Evolutionary conservation across 2,329 filamentous ascomycete species (phyloP).

Genomic region (Scedosporium aurantiacum): DNA sequence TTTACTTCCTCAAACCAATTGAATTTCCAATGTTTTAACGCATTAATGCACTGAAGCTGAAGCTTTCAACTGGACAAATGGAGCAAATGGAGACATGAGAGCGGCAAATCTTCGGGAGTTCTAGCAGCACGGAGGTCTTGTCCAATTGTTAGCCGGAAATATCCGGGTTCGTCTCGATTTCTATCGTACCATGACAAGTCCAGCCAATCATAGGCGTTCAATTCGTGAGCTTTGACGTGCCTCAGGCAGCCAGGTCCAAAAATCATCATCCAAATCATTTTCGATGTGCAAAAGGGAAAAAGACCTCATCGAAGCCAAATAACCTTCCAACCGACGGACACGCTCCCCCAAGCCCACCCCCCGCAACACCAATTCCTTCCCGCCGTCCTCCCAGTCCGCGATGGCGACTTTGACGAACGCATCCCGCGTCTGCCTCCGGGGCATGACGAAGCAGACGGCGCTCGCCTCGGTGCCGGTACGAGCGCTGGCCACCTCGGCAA

Average conservation of each 20-base stretch:
- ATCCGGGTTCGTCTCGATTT: slow-evolving; percentile 4
- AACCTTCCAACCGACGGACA: slow-evolving; percentile 14
- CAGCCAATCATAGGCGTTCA: slow-evolving; percentile 1
- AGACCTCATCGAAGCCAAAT: slow-evolving; percentile 18
- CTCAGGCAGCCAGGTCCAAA: slow-evolving; percentile 6
- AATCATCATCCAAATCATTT: slow-evolving; percentile 6
- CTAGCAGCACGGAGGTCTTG: not conserved
- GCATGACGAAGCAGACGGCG: slow-evolving; percentile 29
- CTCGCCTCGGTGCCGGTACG: slow-evolving; percentile 32
- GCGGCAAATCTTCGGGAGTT: not conserved
- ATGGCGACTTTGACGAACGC: slow-evolving; percentile 62
- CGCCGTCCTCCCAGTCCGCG: slow-evolving; percentile 16
- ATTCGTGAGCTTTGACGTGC: slow-evolving; percentile 5
- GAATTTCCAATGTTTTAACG: not conserved
- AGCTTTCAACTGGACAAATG: not conserved
- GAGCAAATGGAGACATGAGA: not conserved
- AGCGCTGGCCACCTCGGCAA: slow-evolving; percentile 44
- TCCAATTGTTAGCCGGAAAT: slow-evolving; percentile 4
- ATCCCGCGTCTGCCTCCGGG: slow-evolving; percentile 59
- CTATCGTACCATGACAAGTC: slow-evolving; percentile 1
- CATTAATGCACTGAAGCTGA: too few relatives aligned
- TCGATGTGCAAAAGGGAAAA: slow-evolving; percentile 6
- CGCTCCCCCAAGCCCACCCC: slow-evolving; percentile 12
- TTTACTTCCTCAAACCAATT: too few relatives aligned
- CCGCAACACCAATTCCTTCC: slow-evolving; percentile 14